Percentiles rank a stretch among this genome's conserved stretches.
Conservation (phyloP, 441 rosid species). For the Melastoma candidum region DNA sequence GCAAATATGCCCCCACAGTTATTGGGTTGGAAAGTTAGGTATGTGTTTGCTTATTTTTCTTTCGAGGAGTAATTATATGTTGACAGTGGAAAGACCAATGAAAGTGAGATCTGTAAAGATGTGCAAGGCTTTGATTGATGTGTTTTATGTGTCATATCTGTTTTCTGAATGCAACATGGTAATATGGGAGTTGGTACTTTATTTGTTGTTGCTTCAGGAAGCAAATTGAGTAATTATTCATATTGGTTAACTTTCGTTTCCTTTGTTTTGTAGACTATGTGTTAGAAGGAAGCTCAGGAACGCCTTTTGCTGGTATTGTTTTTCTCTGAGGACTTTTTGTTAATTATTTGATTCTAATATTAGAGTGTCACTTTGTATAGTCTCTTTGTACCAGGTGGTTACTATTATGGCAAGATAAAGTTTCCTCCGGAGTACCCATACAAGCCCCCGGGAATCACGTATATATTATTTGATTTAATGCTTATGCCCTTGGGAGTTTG, state of each 20-base stretch:
- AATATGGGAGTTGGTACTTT: neutral
- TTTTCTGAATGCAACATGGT: too few relatives aligned
- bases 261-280: conserved; percentile 66
- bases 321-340: conserved; percentile 12
- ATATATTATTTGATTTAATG: conserved; percentile 13
- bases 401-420: conserved; percentile 91
- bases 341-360: conserved; percentile 9
- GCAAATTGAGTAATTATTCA: conserved; percentile 3
- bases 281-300: conserved; percentile 92
- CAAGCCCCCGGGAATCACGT: conserved; percentile 99
- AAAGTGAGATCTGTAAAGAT: too few relatives aligned
- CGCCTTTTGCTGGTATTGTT: conserved; percentile 84
- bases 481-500: neutral
- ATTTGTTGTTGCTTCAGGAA: conserved; percentile 1
- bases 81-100: too few relatives aligned
- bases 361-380: conserved; percentile 4
- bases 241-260: conserved; percentile 10
- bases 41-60: too few relatives aligned
- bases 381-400: conserved; percentile 47
- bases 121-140: too few relatives aligned
- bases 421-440: conserved; percentile 95
- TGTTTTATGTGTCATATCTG: too few relatives aligned
- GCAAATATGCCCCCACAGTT: too few relatives aligned
- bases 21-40: too few relatives aligned
- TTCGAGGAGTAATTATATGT: too few relatives aligned